These are phyloP conservation scores for Azolla pinnata DNA, from an alignment of 75 land plant genomes.

Conservation along the genomic window DNA sequence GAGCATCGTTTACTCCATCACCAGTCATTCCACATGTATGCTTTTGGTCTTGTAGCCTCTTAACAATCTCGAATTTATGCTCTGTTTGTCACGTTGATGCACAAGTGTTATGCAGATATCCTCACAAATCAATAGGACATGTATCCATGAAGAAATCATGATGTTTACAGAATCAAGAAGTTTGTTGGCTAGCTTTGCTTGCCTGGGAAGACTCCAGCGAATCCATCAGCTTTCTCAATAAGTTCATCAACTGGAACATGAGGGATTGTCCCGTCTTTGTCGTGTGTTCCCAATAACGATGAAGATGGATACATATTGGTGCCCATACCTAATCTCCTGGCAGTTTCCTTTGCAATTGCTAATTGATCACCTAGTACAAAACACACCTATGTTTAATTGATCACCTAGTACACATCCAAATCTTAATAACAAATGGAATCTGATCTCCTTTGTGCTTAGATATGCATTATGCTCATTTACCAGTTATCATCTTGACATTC, in stretches of 20 bases:
- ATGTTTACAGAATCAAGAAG: background rate
- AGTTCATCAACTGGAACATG: constrained; percentile 58
- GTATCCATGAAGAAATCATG: background rate
- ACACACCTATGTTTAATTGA: too few species aligned
- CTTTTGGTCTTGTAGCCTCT: constrained; percentile 57
- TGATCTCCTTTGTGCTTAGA: too few species aligned
- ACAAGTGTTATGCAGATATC: background rate
- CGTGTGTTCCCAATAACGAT: constrained; percentile 47
- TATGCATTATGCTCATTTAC: too few species aligned
- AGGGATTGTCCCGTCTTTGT: constrained; percentile 41
- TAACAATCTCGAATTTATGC: constrained; percentile 84
- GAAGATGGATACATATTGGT: constrained; percentile 79
- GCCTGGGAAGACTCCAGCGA: constrained; percentile 85
- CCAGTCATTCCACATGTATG: constrained; percentile 89
- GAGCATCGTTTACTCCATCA: constrained; percentile 90
- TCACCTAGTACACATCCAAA: too few species aligned
- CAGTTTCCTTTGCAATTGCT: constrained; percentile 79
- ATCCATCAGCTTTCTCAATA: constrained; percentile 84
- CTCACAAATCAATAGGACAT: background rate
- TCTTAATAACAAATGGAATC: too few species aligned
- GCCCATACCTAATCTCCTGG: constrained; percentile 71
- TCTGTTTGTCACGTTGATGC: too few species aligned
- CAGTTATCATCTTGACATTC: constrained; percentile 84
- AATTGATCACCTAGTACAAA: constrained; percentile 75
- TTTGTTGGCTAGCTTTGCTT: background rate